These are phyloP conservation scores for Fraxinus cuspidata DNA, from an alignment of 257 asterid species.

Conservation along the genomic window DNA sequence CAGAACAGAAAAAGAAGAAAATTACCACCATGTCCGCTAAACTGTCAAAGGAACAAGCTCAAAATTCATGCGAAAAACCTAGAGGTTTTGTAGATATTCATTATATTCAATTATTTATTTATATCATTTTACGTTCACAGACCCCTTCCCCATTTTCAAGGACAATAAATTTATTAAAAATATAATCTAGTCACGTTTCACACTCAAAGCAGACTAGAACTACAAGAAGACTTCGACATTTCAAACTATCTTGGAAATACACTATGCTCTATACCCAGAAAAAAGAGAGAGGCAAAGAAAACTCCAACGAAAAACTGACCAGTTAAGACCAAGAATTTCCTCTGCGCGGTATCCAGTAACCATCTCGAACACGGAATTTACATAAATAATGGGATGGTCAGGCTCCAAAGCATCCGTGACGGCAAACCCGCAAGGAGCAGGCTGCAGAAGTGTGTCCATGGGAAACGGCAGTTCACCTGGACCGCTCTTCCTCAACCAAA, in stretches of 20 bases:
- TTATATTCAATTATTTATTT: neutral
- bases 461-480: conserved; percentile 45
- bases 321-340: conserved; percentile 57
- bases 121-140: neutral
- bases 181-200: neutral
- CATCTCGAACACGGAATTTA: conserved; percentile 57
- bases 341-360: conserved; percentile 57
- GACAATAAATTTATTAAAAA: neutral
- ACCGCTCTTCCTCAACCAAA: conserved; percentile 34
- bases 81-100: neutral
- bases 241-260: neutral
- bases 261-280: neutral
- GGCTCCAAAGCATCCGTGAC: conserved; percentile 46
- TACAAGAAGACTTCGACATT: neutral
- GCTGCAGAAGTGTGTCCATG: conserved; percentile 45
- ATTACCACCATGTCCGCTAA: neutral
- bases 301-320: conserved; percentile 29
- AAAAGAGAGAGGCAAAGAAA: neutral
- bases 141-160: neutral
- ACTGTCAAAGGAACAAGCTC: neutral
- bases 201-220: neutral
- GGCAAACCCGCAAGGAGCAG: conserved; percentile 59
- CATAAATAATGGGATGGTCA: conserved; percentile 53
- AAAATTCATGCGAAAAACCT: neutral
- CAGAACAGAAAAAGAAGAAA: neutral